Evolutionary conservation across 345 rosid species (phyloP).

Genomic region (Leavenworthia alabamica): DNA sequence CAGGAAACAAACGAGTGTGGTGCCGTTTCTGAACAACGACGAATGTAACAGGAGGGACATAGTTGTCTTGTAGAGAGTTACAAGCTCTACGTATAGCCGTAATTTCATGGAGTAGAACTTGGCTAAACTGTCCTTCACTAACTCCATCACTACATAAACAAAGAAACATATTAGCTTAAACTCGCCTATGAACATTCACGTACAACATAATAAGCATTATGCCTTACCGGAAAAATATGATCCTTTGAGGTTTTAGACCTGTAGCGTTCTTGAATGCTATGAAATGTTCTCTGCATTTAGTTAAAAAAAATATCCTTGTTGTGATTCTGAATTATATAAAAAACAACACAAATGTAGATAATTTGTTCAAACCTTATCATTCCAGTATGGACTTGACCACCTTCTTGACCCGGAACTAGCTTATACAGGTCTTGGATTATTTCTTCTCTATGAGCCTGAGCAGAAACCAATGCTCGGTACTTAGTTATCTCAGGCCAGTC

Average conservation of each 20-base stretch:
- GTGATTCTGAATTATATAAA: neutral
- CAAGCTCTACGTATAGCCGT: slow-evolving; percentile 64
- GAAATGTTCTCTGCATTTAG: slow-evolving; percentile 47
- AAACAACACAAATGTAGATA: no score
- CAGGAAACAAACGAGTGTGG: slow-evolving; percentile 72
- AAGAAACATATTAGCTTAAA: slow-evolving; percentile 2
- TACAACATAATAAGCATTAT: neutral
- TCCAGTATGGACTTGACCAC: slow-evolving; percentile 37
- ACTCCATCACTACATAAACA: slow-evolving; percentile 66
- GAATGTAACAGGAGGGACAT: slow-evolving; percentile 58
- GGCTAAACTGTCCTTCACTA: slow-evolving; percentile 66
- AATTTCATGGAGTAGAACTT: slow-evolving; percentile 60
- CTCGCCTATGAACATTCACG: neutral
- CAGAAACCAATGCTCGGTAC: slow-evolving; percentile 65
- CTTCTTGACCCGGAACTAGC: slow-evolving; percentile 26
- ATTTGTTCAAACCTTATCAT: slow-evolving; percentile 49
- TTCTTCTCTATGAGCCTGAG: slow-evolving; percentile 58
- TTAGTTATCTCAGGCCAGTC: slow-evolving; percentile 82
- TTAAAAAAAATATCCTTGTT: neutral
- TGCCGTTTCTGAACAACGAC: slow-evolving; percentile 78
- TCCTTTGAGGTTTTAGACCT: slow-evolving; percentile 38
- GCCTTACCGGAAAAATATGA: slow-evolving; percentile 64
- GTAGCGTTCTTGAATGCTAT: slow-evolving; percentile 40
- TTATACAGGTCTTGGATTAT: slow-evolving; percentile 63
- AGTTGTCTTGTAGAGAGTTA: slow-evolving; percentile 40